phyloP scores from a whole-genome alignment of 768 basidiomycete species.

The Floccularia luteovirens region DNA sequence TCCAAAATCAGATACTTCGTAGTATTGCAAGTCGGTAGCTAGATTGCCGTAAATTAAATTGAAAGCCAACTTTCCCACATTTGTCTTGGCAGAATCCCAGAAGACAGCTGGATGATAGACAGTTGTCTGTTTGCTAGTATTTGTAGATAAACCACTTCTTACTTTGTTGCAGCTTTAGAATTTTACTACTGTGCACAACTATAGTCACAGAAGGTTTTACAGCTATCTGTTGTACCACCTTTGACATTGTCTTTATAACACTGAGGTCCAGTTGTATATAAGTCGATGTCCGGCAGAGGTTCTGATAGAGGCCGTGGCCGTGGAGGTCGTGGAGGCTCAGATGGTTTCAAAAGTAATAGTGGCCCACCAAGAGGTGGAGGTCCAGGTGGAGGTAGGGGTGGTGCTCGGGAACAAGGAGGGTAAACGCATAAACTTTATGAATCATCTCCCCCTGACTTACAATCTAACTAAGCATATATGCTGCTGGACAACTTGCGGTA shows the following conservation, averaged over 20 bases:
- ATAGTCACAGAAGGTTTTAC: too few relatives aligned
- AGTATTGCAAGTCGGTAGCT: conserved; percentile 11
- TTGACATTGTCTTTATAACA: too few relatives aligned
- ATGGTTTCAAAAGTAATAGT: conserved; percentile 24
- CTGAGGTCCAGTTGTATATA: too few relatives aligned
- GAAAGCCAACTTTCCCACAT: too few relatives aligned
- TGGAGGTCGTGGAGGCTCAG: conserved; percentile 17
- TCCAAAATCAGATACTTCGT: conserved; percentile 55
- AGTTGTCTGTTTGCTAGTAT: too few relatives aligned
- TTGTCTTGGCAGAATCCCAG: too few relatives aligned
- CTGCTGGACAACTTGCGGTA: conserved; percentile 23
- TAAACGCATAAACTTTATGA: conserved; percentile 9
- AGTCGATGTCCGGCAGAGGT: conserved; percentile 12
- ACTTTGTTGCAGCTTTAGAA: too few relatives aligned
- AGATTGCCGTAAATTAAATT: neutral
- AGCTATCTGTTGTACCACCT: too few relatives aligned
- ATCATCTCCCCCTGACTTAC: neutral
- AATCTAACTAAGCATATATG: conserved; percentile 27
- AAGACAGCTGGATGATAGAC: too few relatives aligned
- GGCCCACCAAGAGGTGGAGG: conserved; percentile 18
- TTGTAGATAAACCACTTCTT: too few relatives aligned
- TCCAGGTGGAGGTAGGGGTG: conserved; percentile 20
- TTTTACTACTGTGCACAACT: too few relatives aligned
- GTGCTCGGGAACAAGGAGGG: conserved; percentile 29
- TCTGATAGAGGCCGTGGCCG: conserved; percentile 29